A percentile compares a stretch with the other conserved stretches of the same genome.
phyloP scores from a whole-genome alignment of 23 red algal species.

The Chondrus crispus region DNA sequence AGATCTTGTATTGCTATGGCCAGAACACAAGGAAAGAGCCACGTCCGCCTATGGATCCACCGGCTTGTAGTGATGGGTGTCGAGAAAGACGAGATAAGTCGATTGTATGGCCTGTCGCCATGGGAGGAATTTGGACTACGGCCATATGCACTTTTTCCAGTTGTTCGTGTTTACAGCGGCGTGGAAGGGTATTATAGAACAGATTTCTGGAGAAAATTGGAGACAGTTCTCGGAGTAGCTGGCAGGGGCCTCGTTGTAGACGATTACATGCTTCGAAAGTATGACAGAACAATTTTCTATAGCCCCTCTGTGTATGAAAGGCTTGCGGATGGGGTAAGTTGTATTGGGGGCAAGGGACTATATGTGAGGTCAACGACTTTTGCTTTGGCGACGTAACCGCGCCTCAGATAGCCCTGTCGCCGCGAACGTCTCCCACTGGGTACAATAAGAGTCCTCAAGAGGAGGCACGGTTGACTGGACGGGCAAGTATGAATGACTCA shows the following conservation, averaged over 20 bases:
- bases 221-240: constrained; percentile 10
- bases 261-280: constrained; percentile 21
- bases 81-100: not conserved
- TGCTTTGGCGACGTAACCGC: not conserved
- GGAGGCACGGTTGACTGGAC: too few relatives aligned
- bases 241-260: constrained; percentile 14
- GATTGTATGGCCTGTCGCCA: not conserved
- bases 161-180: not conserved
- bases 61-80: not conserved
- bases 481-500: too few relatives aligned
- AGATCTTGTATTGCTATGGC: constrained; percentile 3
- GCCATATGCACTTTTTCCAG: not conserved
- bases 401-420: too few relatives aligned
- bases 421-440: too few relatives aligned
- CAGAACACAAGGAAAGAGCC: not conserved
- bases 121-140: constrained; percentile 12
- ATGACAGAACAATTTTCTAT: constrained; percentile 2
- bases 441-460: too few relatives aligned
- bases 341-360: not conserved
- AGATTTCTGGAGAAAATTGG: constrained; percentile 26
- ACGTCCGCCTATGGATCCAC: constrained; percentile 1
- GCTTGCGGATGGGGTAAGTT: not conserved
- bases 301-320: not conserved
- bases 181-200: not conserved
- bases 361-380: not conserved